A percentile compares a stretch with the other conserved stretches of the same genome.
phyloP scores from a whole-genome alignment of 2,329 filamentous ascomycete genomes.

The Fusarium sp. region DNA sequence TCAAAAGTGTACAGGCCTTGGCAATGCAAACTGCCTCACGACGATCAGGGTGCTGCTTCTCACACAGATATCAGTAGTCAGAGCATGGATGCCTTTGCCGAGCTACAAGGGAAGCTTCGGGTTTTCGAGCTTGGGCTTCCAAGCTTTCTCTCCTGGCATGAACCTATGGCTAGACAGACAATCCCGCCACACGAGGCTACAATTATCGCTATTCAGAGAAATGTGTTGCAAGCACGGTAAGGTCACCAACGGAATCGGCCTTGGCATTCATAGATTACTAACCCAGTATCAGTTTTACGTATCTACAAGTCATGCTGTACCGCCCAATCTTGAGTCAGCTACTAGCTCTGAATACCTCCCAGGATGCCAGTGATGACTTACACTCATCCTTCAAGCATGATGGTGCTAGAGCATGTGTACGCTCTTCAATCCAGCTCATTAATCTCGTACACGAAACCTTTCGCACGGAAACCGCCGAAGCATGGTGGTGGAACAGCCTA shows the following conservation, averaged over 20 bases:
- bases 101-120: not conserved
- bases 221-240: not conserved
- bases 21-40: not conserved
- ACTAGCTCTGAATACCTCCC: not conserved
- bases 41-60: not conserved
- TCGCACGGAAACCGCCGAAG: not conserved
- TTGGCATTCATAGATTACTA: rapidly evolving
- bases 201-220: not conserved
- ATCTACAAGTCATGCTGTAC: not conserved
- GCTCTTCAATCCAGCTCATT: not conserved
- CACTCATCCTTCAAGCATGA: not conserved
- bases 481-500: not conserved
- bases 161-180: not conserved
- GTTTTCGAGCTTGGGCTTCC: not conserved
- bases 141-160: not conserved
- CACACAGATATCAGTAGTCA: not conserved
- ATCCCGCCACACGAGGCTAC: not conserved
- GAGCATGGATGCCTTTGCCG: not conserved
- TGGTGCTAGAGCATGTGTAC: not conserved
- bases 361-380: not conserved
- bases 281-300: not conserved
- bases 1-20: not conserved
- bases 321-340: not conserved
- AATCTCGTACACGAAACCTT: not conserved
- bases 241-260: no score